These are phyloP conservation scores for Fraxinus sp. DNA, from an alignment of 305 asterid species.

Conservation along the genomic window DNA sequence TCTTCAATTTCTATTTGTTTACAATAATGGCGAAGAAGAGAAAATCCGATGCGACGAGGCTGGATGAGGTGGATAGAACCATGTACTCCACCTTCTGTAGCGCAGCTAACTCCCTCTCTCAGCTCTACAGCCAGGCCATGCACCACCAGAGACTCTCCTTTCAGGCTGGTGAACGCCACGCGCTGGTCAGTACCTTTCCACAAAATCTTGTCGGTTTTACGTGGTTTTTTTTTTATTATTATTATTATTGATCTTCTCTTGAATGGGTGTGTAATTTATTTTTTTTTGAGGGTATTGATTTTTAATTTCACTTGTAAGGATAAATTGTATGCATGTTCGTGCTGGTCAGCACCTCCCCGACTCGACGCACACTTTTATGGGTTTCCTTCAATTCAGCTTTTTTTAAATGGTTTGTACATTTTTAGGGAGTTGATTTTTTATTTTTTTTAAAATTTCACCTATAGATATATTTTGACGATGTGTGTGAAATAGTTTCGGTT, in stretches of 20 bases:
- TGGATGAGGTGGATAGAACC: constrained; percentile 60
- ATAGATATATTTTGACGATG: neutral
- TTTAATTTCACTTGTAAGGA: neutral
- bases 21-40: constrained; percentile 45
- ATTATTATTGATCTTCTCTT: neutral
- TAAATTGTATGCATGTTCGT: neutral
- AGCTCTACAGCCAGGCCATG: constrained; percentile 56
- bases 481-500: neutral
- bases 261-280: neutral
- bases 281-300: neutral
- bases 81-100: constrained; percentile 47
- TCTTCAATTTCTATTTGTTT: neutral
- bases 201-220: neutral
- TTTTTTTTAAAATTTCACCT: neutral
- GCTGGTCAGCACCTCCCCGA: constrained; percentile 1
- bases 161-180: constrained; percentile 58
- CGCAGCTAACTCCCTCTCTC: constrained; percentile 52
- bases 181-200: constrained; percentile 31
- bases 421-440: neutral
- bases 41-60: constrained; percentile 48
- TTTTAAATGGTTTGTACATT: neutral
- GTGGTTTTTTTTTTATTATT: neutral
- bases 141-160: constrained; percentile 52
- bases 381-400: neutral
- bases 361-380: neutral